Conservation (phyloP, 139 green algal genomes). For the Volvox reticuliferus region DNA sequence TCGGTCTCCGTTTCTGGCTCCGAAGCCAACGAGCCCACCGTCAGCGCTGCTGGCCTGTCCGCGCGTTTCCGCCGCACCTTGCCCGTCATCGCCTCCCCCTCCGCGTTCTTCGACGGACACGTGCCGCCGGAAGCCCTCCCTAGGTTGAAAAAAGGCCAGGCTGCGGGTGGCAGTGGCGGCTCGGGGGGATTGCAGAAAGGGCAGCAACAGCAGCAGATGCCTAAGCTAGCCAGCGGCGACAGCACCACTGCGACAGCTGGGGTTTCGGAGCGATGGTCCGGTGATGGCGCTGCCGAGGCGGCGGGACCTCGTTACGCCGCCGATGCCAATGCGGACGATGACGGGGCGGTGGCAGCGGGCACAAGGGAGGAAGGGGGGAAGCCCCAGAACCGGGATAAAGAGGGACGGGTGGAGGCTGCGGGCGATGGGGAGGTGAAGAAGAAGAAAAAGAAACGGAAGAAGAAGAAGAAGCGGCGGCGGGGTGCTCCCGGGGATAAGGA, state of each 20-base stretch:
- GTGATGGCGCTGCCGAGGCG: background rate
- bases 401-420: background rate
- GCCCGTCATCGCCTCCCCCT: conserved; percentile 34
- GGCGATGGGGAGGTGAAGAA: conserved; percentile 11
- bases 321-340: background rate
- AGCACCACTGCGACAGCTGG: background rate
- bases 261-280: background rate
- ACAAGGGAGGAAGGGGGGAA: background rate
- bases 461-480: conserved; percentile 8
- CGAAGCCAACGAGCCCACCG: background rate
- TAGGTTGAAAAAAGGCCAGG: background rate
- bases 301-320: background rate
- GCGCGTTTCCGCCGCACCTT: conserved; percentile 41
- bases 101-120: conserved; percentile 49
- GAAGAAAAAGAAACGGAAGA: conserved; percentile 31
- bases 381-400: background rate
- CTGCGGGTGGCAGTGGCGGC: background rate
- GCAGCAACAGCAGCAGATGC: background rate
- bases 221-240: background rate
- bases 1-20: background rate
- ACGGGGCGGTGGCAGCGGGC: background rate
- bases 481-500: background rate
- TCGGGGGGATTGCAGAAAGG: background rate
- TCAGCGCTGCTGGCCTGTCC: background rate
- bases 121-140: conserved; percentile 5